Conservation (phyloP, 306 rosid species). For the Cicer pinnatifidum region DNA sequence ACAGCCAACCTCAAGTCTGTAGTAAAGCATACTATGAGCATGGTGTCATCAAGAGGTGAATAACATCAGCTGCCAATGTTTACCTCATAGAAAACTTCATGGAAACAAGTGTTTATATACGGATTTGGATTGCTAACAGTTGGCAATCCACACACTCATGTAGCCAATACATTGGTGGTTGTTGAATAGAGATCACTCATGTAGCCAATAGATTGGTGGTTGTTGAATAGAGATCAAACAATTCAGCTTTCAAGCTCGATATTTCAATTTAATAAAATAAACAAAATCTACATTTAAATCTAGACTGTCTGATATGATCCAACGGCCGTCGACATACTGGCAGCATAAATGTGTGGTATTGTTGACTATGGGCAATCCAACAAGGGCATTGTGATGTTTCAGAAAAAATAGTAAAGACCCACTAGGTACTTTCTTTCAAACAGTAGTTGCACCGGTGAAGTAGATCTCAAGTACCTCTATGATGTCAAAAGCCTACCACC, state of each 20-base stretch:
- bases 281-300: no score
- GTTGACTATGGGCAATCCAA: background rate
- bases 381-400: constrained; percentile 27
- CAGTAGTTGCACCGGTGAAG: constrained; percentile 12
- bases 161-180: no score
- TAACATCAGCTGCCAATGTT: constrained; percentile 33
- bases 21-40: constrained; percentile 13
- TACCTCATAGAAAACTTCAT: constrained; percentile 36
- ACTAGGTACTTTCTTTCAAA: background rate
- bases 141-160: no score
- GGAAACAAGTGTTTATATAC: constrained; percentile 27
- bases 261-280: no score
- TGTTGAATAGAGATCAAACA: no score
- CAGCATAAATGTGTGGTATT: no score
- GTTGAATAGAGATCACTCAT: no score
- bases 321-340: no score
- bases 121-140: no score
- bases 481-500: constrained; percentile 41
- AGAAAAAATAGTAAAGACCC: background rate
- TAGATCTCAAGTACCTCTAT: constrained; percentile 20
- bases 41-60: constrained; percentile 22
- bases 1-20: constrained; percentile 30
- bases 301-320: no score
- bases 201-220: no score
- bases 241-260: no score